Evolutionary conservation across 129 eudicot species (phyloP).

Genomic region (Ambrosia artemisiifolia): DNA sequence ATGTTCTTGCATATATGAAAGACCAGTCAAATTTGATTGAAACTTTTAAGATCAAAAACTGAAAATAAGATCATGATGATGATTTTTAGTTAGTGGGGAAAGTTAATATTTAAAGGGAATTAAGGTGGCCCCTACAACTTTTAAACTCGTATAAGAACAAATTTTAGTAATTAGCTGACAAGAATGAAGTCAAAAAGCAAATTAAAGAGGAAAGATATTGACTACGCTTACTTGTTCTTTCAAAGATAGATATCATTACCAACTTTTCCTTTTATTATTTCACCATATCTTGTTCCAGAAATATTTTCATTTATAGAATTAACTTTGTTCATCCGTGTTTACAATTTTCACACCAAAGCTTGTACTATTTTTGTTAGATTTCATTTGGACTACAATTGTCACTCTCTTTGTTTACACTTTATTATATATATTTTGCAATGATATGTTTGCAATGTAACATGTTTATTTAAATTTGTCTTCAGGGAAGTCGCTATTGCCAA

Average conservation of each 20-base stretch:
- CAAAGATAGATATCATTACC: slow-evolving; percentile 33
- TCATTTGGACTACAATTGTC: not conserved
- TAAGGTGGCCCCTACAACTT: slow-evolving; percentile 63
- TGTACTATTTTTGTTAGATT: not conserved
- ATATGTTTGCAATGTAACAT: not conserved
- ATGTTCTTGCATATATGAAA: slow-evolving; percentile 1
- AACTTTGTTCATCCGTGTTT: not conserved
- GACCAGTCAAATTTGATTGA: slow-evolving; percentile 44
- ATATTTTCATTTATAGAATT: not conserved
- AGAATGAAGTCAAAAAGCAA: slow-evolving; percentile 49
- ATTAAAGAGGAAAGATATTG: slow-evolving; percentile 39
- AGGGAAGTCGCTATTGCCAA: slow-evolving; percentile 89
- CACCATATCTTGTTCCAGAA: slow-evolving; percentile 17
- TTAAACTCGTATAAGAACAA: slow-evolving; percentile 39
- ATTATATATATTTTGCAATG: not conserved
- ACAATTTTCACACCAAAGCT: not conserved
- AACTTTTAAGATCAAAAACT: slow-evolving; percentile 14
- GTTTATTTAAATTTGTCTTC: not conserved
- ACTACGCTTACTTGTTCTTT: slow-evolving; percentile 29
- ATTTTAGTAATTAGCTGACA: slow-evolving; percentile 37
- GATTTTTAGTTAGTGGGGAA: slow-evolving; percentile 6
- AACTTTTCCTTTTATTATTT: slow-evolving; percentile 32
- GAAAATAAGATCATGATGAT: slow-evolving; percentile 27
- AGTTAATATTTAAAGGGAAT: slow-evolving; percentile 25
- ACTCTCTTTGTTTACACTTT: slow-evolving; percentile 5